phyloP scores from a whole-genome alignment of 768 basidiomycete species.

The Tylopilus sp. region DNA sequence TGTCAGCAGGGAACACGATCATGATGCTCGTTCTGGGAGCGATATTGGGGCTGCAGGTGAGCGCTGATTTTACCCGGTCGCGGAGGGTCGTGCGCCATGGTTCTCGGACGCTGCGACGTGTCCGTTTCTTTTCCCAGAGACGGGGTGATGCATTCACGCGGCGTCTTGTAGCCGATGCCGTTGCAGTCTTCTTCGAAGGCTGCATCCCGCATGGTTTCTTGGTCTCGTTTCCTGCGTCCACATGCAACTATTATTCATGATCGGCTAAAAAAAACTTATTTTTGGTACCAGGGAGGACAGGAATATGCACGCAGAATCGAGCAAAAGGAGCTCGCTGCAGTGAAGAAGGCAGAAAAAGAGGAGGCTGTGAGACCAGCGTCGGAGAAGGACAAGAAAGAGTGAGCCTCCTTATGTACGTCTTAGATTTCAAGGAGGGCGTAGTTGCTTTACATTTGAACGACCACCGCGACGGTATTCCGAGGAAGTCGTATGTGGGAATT shows the following conservation, averaged over 20 bases:
- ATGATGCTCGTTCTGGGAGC: slow-evolving; percentile 65
- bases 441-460: slow-evolving; percentile 2
- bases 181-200: slow-evolving; percentile 1
- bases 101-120: background rate
- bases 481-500: slow-evolving; percentile 1
- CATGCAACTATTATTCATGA: slow-evolving; percentile 4
- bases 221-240: background rate
- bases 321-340: slow-evolving; percentile 36
- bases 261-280: slow-evolving; percentile 7
- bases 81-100: background rate
- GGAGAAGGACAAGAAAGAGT: slow-evolving; percentile 33
- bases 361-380: slow-evolving; percentile 12
- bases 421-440: slow-evolving; percentile 4
- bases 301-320: slow-evolving; percentile 74
- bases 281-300: slow-evolving; percentile 66
- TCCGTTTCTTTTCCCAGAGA: slow-evolving; percentile 9
- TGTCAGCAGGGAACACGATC: slow-evolving; percentile 86
- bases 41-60: slow-evolving; percentile 71
- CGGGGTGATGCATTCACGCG: background rate
- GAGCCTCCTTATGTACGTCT: background rate
- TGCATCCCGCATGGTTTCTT: slow-evolving; percentile 3
- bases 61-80: slow-evolving; percentile 22
- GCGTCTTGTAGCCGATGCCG: slow-evolving; percentile 14
- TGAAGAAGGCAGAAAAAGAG: slow-evolving; percentile 38
- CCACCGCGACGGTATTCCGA: background rate